A percentile compares a stretch with the other conserved stretches of the same genome.
phyloP scores from a whole-genome alignment of 768 basidiomycete genomes.

The Suillus brevipes region DNA sequence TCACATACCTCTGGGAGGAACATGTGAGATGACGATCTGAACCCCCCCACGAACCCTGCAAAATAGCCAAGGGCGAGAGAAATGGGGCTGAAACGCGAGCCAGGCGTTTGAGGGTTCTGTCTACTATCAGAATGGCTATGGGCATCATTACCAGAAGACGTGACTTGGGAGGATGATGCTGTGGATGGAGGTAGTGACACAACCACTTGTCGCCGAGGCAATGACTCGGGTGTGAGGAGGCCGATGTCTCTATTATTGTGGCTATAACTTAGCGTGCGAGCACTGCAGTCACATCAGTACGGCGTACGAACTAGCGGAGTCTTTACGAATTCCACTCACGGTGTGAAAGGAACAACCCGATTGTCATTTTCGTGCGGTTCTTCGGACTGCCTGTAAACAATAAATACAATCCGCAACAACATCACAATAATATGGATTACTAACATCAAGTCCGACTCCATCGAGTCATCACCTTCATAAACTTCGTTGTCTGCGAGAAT shows the following conservation, averaged over 20 bases:
- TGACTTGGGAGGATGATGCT: background rate
- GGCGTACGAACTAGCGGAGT: background rate
- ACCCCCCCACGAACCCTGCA: background rate
- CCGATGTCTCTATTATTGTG: background rate
- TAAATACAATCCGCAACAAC: background rate
- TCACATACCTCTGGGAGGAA: background rate
- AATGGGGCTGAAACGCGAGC: background rate
- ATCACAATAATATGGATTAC: background rate
- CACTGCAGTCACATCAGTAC: background rate
- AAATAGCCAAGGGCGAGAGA: background rate
- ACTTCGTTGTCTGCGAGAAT: background rate
- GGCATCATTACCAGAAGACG: background rate
- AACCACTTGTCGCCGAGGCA: background rate
- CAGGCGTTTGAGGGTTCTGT: background rate
- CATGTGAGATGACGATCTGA: background rate
- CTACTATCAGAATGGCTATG: background rate
- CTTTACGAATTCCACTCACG: background rate
- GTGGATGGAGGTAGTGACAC: background rate
- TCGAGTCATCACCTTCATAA: background rate
- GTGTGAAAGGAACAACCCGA: background rate
- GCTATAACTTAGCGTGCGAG: background rate
- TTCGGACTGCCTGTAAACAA: background rate
- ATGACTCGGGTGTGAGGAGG: constrained; percentile 7
- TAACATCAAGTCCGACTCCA: background rate
- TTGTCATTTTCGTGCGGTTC: background rate